These are phyloP conservation scores for Xanthoconium purpureum DNA, from an alignment of 768 basidiomycete species.

Conservation along the genomic window DNA sequence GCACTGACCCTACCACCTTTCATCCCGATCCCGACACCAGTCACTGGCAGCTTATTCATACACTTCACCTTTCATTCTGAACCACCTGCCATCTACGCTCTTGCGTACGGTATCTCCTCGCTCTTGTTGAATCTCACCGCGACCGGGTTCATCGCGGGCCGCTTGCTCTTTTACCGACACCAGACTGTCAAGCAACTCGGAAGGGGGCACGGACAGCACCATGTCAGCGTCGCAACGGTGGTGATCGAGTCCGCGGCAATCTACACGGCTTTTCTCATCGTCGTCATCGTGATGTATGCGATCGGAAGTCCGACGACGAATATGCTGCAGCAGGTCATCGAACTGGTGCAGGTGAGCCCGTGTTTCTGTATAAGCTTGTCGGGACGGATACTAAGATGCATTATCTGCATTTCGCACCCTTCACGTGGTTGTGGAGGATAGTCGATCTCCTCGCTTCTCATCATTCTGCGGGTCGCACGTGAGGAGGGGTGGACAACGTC, in stretches of 20 bases:
- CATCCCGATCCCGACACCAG: no score
- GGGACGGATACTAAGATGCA: not conserved
- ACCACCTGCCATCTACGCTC: slow-evolving; percentile 5
- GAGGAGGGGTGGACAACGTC: slow-evolving; percentile 33
- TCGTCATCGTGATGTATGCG: slow-evolving; percentile 42
- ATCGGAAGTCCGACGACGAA: slow-evolving; percentile 39
- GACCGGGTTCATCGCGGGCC: slow-evolving; percentile 28
- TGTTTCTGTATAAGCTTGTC: not conserved
- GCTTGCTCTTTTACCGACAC: slow-evolving; percentile 25
- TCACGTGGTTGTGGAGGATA: slow-evolving; percentile 3
- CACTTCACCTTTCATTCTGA: slow-evolving; percentile 5
- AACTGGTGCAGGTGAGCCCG: slow-evolving; percentile 8
- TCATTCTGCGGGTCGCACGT: slow-evolving; percentile 38
- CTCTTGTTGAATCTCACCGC: slow-evolving; percentile 29
- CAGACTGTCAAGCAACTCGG: slow-evolving; percentile 30
- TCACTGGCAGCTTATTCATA: slow-evolving; percentile 25
- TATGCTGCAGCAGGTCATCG: slow-evolving; percentile 30
- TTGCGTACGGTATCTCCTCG: slow-evolving; percentile 26
- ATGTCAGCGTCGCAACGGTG: slow-evolving; percentile 37
- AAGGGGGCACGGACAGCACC: slow-evolving; percentile 33
- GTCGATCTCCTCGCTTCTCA: slow-evolving; percentile 39
- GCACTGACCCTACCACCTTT: not conserved
- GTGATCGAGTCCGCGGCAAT: slow-evolving; percentile 45
- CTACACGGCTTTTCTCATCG: slow-evolving; percentile 40
- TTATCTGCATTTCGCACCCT: not conserved